Conservation (phyloP, 768 basidiomycete species). For the Chalciporus sphaerocephalus region DNA sequence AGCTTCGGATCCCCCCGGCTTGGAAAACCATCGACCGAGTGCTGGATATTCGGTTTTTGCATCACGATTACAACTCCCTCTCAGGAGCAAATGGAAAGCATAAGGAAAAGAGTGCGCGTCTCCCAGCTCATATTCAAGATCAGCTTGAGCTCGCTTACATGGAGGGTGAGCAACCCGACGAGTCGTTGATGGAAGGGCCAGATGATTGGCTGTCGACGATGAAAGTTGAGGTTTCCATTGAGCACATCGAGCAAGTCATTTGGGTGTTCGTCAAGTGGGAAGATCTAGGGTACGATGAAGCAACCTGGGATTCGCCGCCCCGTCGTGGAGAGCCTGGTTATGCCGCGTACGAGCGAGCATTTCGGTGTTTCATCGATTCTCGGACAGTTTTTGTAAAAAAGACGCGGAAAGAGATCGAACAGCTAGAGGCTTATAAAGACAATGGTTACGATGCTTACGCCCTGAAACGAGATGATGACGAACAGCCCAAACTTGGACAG, state of each 20-base stretch:
- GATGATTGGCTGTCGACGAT: slow-evolving; percentile 46
- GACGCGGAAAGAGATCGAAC: slow-evolving; percentile 35
- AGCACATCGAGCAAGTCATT: slow-evolving; percentile 58
- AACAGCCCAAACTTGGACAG: slow-evolving; percentile 68
- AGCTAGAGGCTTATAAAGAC: slow-evolving; percentile 50
- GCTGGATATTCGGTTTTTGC: slow-evolving; percentile 72
- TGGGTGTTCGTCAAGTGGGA: slow-evolving; percentile 94
- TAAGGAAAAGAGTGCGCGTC: slow-evolving; percentile 21
- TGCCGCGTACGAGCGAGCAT: slow-evolving; percentile 61
- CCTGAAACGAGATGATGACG: slow-evolving; percentile 41
- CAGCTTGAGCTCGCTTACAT: slow-evolving; percentile 41
- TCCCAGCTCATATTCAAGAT: slow-evolving; percentile 16
- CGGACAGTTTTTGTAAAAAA: slow-evolving; percentile 56
- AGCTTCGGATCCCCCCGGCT: slow-evolving; percentile 62
- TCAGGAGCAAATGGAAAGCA: slow-evolving; percentile 10
- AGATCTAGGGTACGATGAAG: slow-evolving; percentile 90
- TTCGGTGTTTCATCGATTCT: slow-evolving; percentile 61
- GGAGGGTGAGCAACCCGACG: slow-evolving; percentile 61
- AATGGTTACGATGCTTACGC: slow-evolving; percentile 49
- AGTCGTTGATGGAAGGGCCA: slow-evolving; percentile 50
- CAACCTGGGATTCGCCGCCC: slow-evolving; percentile 93
- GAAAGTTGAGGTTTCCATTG: slow-evolving; percentile 40
- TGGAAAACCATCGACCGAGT: slow-evolving; percentile 96
- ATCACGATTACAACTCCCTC: slow-evolving; percentile 24
- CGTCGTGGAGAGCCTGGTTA: slow-evolving; percentile 52